Percentiles rank a stretch among this genome's conserved stretches.
Conservation (phyloP, 371 early-diverging fungal genomes). For the Mortierella sp. region DNA sequence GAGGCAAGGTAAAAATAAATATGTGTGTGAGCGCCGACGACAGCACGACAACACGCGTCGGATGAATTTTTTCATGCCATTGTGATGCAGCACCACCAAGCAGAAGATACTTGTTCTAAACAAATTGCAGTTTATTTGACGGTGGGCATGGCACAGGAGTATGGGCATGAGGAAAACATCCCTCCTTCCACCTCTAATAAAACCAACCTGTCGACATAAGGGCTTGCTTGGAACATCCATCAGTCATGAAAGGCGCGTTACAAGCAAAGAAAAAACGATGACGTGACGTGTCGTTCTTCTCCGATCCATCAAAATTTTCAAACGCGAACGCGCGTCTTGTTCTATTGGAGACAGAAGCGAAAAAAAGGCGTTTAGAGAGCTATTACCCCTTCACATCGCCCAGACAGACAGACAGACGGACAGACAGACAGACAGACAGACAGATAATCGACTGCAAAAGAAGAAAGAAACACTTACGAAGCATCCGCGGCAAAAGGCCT, state of each 20-base stretch:
- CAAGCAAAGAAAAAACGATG: background rate
- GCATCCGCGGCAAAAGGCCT: slow-evolving; percentile 66
- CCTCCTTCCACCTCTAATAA: too few relatives aligned
- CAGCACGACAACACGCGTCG: background rate
- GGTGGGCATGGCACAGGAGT: too few relatives aligned
- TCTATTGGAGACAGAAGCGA: slow-evolving; percentile 19
- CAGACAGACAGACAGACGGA: background rate
- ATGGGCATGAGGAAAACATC: too few relatives aligned
- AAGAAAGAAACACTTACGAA: slow-evolving; percentile 37
- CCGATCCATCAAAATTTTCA: background rate
- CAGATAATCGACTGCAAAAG: background rate
- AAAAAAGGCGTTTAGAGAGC: background rate
- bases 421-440: background rate
- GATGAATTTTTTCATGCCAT: background rate
- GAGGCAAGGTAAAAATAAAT: background rate
- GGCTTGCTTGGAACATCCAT: too few relatives aligned
- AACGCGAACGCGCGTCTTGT: slow-evolving; percentile 38
- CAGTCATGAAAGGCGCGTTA: too few relatives aligned
- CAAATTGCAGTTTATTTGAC: too few relatives aligned
- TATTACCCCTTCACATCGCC: background rate
- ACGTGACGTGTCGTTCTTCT: background rate
- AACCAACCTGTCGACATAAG: too few relatives aligned
- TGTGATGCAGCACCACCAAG: too few relatives aligned
- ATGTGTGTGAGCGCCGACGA: too few relatives aligned
- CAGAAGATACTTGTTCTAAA: too few relatives aligned